Percentiles rank a stretch among this genome's conserved stretches.
These are phyloP conservation scores for Trifolium dubium DNA, from an alignment of 306 rosid species.

Conservation along the genomic window DNA sequence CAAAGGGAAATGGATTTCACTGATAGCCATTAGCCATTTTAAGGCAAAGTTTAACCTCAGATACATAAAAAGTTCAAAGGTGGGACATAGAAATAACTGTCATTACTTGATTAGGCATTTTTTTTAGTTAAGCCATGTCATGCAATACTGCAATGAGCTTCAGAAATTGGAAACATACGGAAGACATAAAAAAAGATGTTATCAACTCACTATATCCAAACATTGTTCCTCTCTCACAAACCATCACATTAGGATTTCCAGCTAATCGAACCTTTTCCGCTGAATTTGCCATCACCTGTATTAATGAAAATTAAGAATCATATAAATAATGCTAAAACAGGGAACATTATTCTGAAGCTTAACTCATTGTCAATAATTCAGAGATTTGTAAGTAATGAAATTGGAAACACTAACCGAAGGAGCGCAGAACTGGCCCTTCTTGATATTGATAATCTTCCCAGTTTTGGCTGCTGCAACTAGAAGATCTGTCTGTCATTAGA, in stretches of 20 bases:
- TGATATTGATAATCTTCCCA: constrained; percentile 84
- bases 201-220: constrained; percentile 97
- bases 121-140: constrained; percentile 19
- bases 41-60: constrained; percentile 33
- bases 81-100: constrained; percentile 17
- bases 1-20: neutral
- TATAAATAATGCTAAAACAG: constrained; percentile 32
- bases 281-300: constrained; percentile 88
- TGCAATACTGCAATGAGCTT: constrained; percentile 22
- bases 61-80: constrained; percentile 1
- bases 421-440: constrained; percentile 99
- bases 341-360: neutral
- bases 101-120: constrained; percentile 21
- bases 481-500: constrained; percentile 88
- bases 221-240: constrained; percentile 98
- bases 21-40: constrained; percentile 13
- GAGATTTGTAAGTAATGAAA: constrained; percentile 31
- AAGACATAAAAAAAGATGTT: constrained; percentile 20
- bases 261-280: constrained; percentile 92
- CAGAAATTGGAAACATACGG: constrained; percentile 28
- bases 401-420: constrained; percentile 76
- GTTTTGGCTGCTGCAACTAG: constrained; percentile 96
- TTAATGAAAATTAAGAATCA: constrained; percentile 29
- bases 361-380: constrained; percentile 12
- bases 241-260: constrained; percentile 96